phyloP scores from a whole-genome alignment of 2,329 filamentous ascomycete genomes.

The Aspergillus calidoustus region DNA sequence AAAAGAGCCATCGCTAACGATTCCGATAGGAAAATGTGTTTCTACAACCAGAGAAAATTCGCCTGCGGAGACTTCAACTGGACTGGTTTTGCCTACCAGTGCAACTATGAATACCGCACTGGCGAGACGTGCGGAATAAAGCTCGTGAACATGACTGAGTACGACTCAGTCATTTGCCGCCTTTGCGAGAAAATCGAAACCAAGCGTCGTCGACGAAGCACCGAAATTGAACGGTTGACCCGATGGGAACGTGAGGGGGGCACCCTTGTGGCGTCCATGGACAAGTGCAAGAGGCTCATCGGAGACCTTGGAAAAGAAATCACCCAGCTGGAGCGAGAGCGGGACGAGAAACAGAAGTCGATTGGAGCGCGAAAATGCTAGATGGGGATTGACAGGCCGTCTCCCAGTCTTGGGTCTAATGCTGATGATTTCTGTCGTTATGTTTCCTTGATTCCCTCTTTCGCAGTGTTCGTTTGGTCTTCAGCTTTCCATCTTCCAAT shows the following conservation, averaged over 20 bases:
- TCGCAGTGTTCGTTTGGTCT: slow-evolving; percentile 22
- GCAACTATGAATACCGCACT: slow-evolving; percentile 91
- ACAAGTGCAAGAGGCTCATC: slow-evolving; percentile 73
- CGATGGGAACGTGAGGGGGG: slow-evolving; percentile 76
- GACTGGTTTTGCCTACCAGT: slow-evolving; percentile 90
- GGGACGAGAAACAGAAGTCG: slow-evolving; percentile 43
- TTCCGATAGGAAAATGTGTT: slow-evolving; percentile 73
- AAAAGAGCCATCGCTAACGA: slow-evolving; percentile 33
- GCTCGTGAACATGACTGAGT: slow-evolving; percentile 76
- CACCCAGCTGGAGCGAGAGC: slow-evolving; percentile 65
- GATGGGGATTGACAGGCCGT: slow-evolving; percentile 5
- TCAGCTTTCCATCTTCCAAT: slow-evolving; percentile 17
- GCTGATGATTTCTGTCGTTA: slow-evolving; percentile 25
- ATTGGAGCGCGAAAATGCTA: slow-evolving; percentile 23
- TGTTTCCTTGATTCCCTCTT: slow-evolving; percentile 29
- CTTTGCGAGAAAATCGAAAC: slow-evolving; percentile 88
- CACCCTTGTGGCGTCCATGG: slow-evolving; percentile 63
- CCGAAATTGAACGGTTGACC: slow-evolving; percentile 74
- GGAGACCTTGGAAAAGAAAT: slow-evolving; percentile 73
- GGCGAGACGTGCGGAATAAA: slow-evolving; percentile 96
- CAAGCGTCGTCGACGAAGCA: slow-evolving; percentile 74
- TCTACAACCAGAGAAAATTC: slow-evolving; percentile 89
- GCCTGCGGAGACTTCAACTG: slow-evolving; percentile 91
- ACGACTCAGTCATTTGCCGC: slow-evolving; percentile 71
- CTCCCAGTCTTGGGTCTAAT: slow-evolving; percentile 15